Evolutionary conservation across 768 basidiomycete species (phyloP), one percentile per base, ranked within the genome.

Genomic region (Lentinula sp.): DNA sequence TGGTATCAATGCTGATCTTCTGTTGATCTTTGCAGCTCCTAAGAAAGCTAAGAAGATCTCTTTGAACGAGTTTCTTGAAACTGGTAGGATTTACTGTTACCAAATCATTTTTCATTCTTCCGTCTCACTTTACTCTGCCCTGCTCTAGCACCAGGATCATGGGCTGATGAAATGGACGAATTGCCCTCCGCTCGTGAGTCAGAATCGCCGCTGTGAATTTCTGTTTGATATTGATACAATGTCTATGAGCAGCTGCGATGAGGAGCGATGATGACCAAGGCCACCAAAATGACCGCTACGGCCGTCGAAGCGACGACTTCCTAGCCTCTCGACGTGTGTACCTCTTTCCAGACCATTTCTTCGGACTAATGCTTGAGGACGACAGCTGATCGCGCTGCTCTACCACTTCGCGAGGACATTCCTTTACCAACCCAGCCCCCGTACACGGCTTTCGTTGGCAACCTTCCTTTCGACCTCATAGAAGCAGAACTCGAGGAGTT

Each of bases 161-260:
- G 97, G 97, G 97, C 97, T 6, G 97, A 98, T 72, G 97, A 98
- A 75, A 95, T 98, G 93, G 95, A 97, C 66, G 68, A 82, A 35
- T 82, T 98, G 63, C 96, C 96, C 32, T 90, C 85, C 67, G 95
- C 93, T 70, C 96, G 96, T 98, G 78, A 78, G 95, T 81, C 42
- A 35, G 35, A 16, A 20, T 62, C 20, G 41, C 59, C 23, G 45
- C 16, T 51, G 53, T 46, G 13, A 39, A 20, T 13, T 41, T 54
- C 18, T 28, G 50, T 54, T 58, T 63, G 50, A 45, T 55, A 56
- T 57, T 63, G 50, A 63, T 51, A 55, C 23, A 66, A 33, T 65
- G 60, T 63, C 61, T 68, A 61, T 67, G 55, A 53, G 61, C 68
- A 90, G 91, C 92, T 61, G 85, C 92, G 57, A 78, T 77, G 18